Base-by-base conservation (phyloP, 2,329 filamentous ascomycete species). In the Diplodia mutila region DNA sequence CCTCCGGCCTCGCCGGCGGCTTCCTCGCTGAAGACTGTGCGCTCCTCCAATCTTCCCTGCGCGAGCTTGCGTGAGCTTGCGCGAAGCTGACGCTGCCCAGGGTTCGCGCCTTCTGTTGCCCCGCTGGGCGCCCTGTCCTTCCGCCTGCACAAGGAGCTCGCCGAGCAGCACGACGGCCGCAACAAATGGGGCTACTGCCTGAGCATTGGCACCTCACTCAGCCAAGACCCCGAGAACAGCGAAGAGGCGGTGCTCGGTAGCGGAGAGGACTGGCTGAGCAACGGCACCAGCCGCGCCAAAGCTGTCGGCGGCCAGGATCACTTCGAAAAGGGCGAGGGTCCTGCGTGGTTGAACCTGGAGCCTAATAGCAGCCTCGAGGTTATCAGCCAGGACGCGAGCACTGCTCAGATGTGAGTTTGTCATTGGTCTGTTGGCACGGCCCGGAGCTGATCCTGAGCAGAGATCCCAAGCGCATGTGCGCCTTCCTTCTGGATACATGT, bases 1-100 rank as follows among this genome's bases (percentile, higher is more conserved):
- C 91, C 0, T 93, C 90, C 2, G 91, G 91, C 1, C 89, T 86
- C 71, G 90, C 91, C 0, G 92, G 85, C 21, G 91, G 91, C 0
- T 94, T 94, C 73, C 75, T 94, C 9, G 91, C 91, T 0, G 83
- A 82, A 39, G 89, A 94, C 76, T 94, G 91, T 81, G 74, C 21
- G 57, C 23, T 27, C 46, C 16, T 14, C 46, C 4, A 3, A n/a
- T 12, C 7, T 14, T 7, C 27, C 21, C 7, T n/a, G 64, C 32
- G 49, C 7, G 27, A 27, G 59, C 39, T 21, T n/a, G 64, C 32
- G 49, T 4, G 27, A 27, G 59, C 39, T 21, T 49, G 48, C 48
- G 37, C 39, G 39, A 66, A 39, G 29, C 68, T 69, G 34, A 61
- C 65, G 23, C 32, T 25, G 21, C 71, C 51, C 39, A 80, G 79